Percentiles rank a stretch among this genome's conserved stretches.
Conservation (phyloP, 2,329 filamentous ascomycete genomes). For the Penicillium polonicum region DNA sequence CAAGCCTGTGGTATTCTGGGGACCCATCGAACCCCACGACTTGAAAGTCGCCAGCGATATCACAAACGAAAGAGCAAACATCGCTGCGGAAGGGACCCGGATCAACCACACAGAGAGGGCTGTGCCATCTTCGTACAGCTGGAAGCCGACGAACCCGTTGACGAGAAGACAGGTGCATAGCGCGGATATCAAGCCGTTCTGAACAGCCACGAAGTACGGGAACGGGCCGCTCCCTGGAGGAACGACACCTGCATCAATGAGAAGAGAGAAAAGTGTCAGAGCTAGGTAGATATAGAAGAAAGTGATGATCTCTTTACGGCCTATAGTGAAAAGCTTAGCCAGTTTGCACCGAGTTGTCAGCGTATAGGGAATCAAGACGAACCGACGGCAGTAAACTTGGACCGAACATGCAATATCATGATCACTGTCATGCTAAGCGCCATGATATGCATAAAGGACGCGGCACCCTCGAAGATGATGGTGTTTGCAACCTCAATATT, state of each 20-base stretch:
- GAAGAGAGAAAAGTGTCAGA: slow-evolving; percentile 81
- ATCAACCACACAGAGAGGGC: slow-evolving; percentile 91
- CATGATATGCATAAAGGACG: slow-evolving; percentile 87
- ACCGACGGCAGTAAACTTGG: slow-evolving; percentile 98
- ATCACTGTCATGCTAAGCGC: slow-evolving; percentile 90
- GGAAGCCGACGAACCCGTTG: slow-evolving; percentile 98
- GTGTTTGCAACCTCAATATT: slow-evolving; percentile 97
- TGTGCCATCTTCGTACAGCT: slow-evolving; percentile 96
- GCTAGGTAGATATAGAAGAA: slow-evolving; percentile 98
- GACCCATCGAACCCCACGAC: slow-evolving; percentile 79
- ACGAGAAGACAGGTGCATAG: slow-evolving; percentile 86
- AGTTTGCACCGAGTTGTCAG: not conserved
- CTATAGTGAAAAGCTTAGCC: slow-evolving; percentile 37
- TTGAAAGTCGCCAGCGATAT: slow-evolving; percentile 92
- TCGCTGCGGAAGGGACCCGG: slow-evolving; percentile 70
- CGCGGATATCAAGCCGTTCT: slow-evolving; percentile 80
- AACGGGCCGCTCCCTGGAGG: slow-evolving; percentile 77
- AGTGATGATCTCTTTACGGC: slow-evolving; percentile 70
- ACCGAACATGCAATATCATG: slow-evolving; percentile 95
- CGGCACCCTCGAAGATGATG: slow-evolving; percentile 93
- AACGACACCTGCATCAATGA: slow-evolving; percentile 89
- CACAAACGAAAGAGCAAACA: slow-evolving; percentile 83
- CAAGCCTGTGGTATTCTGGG: slow-evolving; percentile 80
- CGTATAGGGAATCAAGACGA: slow-evolving; percentile 37
- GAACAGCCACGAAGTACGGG: slow-evolving; percentile 86